Conservation (phyloP, 768 basidiomycete genomes). For the Boletus eberwhitei region DNA sequence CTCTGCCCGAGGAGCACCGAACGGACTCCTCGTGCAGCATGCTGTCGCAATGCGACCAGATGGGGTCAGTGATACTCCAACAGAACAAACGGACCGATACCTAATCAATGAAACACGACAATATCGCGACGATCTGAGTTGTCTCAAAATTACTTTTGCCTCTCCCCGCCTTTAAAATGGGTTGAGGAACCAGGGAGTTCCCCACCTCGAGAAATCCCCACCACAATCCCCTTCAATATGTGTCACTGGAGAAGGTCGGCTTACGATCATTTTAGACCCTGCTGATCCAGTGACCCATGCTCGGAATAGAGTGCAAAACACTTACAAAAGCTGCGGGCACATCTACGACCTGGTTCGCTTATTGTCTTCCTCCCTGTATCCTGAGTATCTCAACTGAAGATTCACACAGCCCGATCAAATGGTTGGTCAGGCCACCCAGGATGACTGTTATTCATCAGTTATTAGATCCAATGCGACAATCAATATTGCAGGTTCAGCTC, state of each 20-base stretch:
- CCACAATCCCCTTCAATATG: slow-evolving; percentile 42
- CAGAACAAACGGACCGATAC: slow-evolving; percentile 20
- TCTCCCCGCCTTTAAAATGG: slow-evolving; percentile 26
- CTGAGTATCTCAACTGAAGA: slow-evolving; percentile 8
- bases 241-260: slow-evolving; percentile 71
- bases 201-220: slow-evolving; percentile 10
- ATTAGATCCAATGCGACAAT: slow-evolving; percentile 64
- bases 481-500: slow-evolving; percentile 69
- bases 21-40: slow-evolving; percentile 25
- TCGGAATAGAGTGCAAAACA: slow-evolving; percentile 56
- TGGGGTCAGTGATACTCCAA: slow-evolving; percentile 20
- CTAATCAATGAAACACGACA: slow-evolving; percentile 21
- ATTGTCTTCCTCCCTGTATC: slow-evolving; percentile 11
- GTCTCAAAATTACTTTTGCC: slow-evolving; percentile 17
- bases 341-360: slow-evolving; percentile 47
- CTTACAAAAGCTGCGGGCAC: slow-evolving; percentile 57
- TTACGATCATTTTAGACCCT: slow-evolving; percentile 8
- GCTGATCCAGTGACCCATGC: slow-evolving; percentile 8
- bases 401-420: slow-evolving; percentile 53
- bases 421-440: slow-evolving; percentile 35
- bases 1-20: slow-evolving; percentile 31
- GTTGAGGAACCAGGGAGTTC: background rate
- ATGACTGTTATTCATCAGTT: slow-evolving; percentile 14
- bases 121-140: slow-evolving; percentile 26
- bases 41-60: slow-evolving; percentile 22